Conservation (phyloP, 2,329 filamentous ascomycete species). For the Aspergillus awamori region DNA sequence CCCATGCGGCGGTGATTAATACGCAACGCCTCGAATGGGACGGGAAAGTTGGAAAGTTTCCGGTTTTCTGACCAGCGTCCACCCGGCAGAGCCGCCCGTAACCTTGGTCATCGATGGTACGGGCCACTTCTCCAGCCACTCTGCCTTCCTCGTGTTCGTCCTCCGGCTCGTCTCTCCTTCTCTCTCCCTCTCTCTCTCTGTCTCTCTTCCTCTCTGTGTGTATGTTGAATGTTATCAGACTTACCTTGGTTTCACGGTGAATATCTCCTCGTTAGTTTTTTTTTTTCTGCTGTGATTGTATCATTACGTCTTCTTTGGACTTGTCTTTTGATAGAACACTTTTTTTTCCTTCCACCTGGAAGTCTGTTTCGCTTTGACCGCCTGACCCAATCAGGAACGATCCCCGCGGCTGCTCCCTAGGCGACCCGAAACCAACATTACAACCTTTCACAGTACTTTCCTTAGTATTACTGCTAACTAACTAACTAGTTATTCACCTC, state of each 20-base stretch:
- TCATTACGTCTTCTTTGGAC: neutral
- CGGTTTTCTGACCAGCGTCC: slow-evolving; percentile 7
- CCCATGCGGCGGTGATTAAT: neutral
- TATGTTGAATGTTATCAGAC: too few species aligned
- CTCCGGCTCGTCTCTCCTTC: slow-evolving; percentile 1
- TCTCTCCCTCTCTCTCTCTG: slow-evolving; percentile 2
- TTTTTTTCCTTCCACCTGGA: neutral
- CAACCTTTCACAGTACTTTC: too few species aligned
- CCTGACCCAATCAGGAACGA: slow-evolving; percentile 4
- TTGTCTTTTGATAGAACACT: neutral
- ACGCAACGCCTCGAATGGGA: neutral
- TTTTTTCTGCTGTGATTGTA: neutral
- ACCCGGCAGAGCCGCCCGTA: slow-evolving; percentile 22
- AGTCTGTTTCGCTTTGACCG: slow-evolving; percentile 3
- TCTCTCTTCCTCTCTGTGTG: neutral
- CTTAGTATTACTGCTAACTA: too few species aligned
- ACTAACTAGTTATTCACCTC: neutral
- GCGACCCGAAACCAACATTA: neutral
- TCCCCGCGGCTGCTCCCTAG: neutral
- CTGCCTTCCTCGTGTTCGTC: slow-evolving; percentile 18
- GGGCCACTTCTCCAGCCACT: slow-evolving; percentile 19
- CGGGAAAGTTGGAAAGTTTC: neutral
- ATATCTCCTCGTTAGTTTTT: neutral
- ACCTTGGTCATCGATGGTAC: slow-evolving; percentile 12
- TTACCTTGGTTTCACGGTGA: too few species aligned